Evolutionary conservation across 2,329 filamentous ascomycete genomes (phyloP).

Genomic region (Zasmidium citrigriseum): DNA sequence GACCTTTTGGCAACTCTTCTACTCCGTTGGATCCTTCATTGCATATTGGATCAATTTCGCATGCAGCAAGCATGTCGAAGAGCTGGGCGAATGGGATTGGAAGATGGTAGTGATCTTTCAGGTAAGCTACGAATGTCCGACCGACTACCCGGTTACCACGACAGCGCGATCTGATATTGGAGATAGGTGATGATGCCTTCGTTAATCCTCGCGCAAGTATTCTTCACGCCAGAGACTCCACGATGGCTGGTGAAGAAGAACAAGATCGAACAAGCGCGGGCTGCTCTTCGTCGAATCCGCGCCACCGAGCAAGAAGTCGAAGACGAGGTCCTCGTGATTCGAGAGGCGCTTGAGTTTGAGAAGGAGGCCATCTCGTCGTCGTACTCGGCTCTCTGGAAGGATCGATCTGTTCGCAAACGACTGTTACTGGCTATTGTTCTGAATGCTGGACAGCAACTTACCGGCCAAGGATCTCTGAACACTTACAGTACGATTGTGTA

Average conservation of each 20-base stretch:
- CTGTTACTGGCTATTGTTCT: constrained; percentile 65
- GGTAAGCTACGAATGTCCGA: too few species aligned
- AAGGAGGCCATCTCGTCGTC: constrained; percentile 65
- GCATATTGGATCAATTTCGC: constrained; percentile 68
- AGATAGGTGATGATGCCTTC: constrained; percentile 67
- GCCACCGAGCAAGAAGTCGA: constrained; percentile 67
- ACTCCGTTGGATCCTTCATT: constrained; percentile 65
- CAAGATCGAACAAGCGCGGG: constrained; percentile 61
- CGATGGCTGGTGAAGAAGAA: constrained; percentile 67
- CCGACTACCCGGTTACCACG: too few species aligned
- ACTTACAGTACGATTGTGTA: constrained; percentile 74
- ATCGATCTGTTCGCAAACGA: constrained; percentile 67
- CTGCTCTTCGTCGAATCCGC: constrained; percentile 60
- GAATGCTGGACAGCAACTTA: constrained; percentile 72
- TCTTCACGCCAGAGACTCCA: constrained; percentile 68
- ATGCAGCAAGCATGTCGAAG: constrained; percentile 55
- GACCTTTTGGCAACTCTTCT: constrained; percentile 71
- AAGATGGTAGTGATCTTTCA: constrained; percentile 73
- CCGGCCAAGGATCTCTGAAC: constrained; percentile 72
- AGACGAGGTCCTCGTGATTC: constrained; percentile 64
- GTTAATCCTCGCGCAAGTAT: constrained; percentile 62
- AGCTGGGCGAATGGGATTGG: constrained; percentile 70
- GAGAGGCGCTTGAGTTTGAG: constrained; percentile 70
- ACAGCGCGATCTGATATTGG: too few species aligned
- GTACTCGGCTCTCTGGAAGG: constrained; percentile 69